Evolutionary conservation across 1,284 basidiomycete species (phyloP).

Genomic region (Cryptococcus maquisensis): DNA sequence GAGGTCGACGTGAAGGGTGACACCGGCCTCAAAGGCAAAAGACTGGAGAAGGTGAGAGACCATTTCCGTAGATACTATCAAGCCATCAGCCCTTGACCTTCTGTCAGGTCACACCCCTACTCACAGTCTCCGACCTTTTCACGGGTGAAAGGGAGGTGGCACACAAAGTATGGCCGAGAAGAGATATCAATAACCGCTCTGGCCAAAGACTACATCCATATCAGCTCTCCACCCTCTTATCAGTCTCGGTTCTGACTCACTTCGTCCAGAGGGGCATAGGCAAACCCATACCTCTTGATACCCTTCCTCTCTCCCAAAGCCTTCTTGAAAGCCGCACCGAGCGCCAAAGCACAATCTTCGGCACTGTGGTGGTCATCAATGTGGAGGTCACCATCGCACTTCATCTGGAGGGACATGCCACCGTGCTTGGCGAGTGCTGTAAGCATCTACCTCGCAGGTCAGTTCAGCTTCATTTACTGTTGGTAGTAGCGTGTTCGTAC

Average conservation of each 20-base stretch:
- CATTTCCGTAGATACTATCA: slow-evolving; percentile 83
- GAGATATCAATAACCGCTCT: slow-evolving; percentile 98
- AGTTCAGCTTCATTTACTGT: neutral
- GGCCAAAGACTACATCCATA: slow-evolving; percentile 67
- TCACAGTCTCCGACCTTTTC: slow-evolving; percentile 90
- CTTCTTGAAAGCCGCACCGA: slow-evolving; percentile 91
- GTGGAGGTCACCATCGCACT: slow-evolving; percentile 91
- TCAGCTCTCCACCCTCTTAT: neutral
- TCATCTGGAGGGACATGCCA: slow-evolving; percentile 82
- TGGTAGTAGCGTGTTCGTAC: too few species aligned
- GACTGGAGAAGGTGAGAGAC: slow-evolving; percentile 55
- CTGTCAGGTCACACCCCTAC: slow-evolving; percentile 19
- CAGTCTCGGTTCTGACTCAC: slow-evolving; percentile 50
- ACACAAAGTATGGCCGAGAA: slow-evolving; percentile 90
- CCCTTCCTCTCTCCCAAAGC: slow-evolving; percentile 93
- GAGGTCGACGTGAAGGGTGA: slow-evolving; percentile 74
- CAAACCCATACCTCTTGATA: slow-evolving; percentile 92
- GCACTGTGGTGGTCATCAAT: slow-evolving; percentile 99
- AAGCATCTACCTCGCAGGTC: slow-evolving; percentile 66
- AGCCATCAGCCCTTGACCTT: neutral
- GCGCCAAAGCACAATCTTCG: slow-evolving; percentile 90
- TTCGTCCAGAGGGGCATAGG: slow-evolving; percentile 96
- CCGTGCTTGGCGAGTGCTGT: slow-evolving; percentile 90
- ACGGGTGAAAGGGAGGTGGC: slow-evolving; percentile 80
- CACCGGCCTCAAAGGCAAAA: slow-evolving; percentile 48